A percentile compares a stretch with the other conserved stretches of the same genome.
These are phyloP conservation scores for Azolla pinnata DNA, from an alignment of 75 land plant genomes.

Conservation along the genomic window DNA sequence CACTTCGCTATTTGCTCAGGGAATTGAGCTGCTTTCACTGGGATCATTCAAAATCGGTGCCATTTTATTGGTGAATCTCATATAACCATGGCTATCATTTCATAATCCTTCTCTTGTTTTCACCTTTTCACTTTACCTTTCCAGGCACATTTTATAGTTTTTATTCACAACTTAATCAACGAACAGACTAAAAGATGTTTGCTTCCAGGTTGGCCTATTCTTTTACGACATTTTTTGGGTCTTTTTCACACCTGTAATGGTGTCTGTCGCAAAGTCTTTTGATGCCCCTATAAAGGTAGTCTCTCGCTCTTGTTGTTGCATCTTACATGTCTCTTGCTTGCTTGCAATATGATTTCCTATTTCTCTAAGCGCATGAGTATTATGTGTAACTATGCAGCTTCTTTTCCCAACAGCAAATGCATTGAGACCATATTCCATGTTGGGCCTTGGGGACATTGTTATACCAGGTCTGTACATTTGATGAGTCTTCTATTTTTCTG, in stretches of 20 bases:
- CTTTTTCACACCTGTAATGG: slow-evolving; percentile 99
- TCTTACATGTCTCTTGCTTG: background rate
- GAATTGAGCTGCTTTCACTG: slow-evolving; percentile 95
- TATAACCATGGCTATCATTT: too few species aligned
- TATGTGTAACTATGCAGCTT: slow-evolving; percentile 68
- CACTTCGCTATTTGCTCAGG: slow-evolving; percentile 38
- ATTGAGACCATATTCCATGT: slow-evolving; percentile 79
- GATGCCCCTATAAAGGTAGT: slow-evolving; percentile 98
- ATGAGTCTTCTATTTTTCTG: background rate
- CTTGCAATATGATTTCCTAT: background rate
- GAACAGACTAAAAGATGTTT: too few species aligned
- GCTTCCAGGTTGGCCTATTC: slow-evolving; percentile 79
- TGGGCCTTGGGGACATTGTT: slow-evolving; percentile 98
- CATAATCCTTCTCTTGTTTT: too few species aligned
- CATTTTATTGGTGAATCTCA: slow-evolving; percentile 67
- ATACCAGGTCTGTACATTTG: slow-evolving; percentile 64
- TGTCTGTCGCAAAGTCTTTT: slow-evolving; percentile 97
- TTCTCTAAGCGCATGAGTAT: background rate
- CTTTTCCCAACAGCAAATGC: slow-evolving; percentile 77
- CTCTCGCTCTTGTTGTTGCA: background rate
- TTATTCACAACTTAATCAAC: too few species aligned
- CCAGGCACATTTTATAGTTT: too few species aligned
- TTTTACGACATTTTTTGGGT: slow-evolving; percentile 99
- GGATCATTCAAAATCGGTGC: slow-evolving; percentile 98
- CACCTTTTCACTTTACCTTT: too few species aligned